Evolutionary conservation across 805 yeast species (phyloP).

Genomic region (Wickerhamiella dianesei): DNA sequence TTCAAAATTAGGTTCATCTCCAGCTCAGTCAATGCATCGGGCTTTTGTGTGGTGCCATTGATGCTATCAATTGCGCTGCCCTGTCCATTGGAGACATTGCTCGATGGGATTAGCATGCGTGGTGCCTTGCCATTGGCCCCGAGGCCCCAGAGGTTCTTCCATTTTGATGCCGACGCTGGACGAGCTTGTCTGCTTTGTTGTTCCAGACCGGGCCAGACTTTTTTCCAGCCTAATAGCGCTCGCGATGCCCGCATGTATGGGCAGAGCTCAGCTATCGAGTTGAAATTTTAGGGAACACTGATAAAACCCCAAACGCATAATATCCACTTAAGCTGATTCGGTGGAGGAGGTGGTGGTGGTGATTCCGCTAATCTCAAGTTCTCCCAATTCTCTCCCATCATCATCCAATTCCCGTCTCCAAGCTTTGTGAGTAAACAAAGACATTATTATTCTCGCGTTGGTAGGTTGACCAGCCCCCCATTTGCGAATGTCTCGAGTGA

Average conservation of each 20-base stretch:
- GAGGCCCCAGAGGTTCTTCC: background rate
- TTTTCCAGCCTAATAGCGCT: background rate
- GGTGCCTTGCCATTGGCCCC: background rate
- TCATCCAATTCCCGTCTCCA: background rate
- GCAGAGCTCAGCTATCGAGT: background rate
- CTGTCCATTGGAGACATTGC: background rate
- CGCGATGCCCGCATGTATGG: background rate
- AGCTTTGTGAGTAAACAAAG: background rate
- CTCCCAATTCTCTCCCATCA: too few relatives aligned
- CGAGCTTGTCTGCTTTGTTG: background rate
- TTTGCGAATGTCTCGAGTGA: background rate
- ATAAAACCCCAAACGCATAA: background rate
- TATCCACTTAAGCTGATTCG: background rate
- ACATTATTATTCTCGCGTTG: background rate
- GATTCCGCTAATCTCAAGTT: too few relatives aligned
- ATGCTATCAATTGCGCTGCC: background rate
- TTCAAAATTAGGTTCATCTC: slow-evolving; percentile 19
- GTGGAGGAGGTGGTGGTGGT: too few relatives aligned
- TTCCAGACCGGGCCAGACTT: background rate
- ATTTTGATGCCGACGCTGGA: background rate
- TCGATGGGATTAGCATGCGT: background rate
- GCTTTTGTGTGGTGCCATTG: background rate
- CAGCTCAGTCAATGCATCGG: slow-evolving; percentile 1
- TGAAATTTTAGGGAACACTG: background rate
- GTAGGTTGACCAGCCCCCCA: background rate